Conservation (phyloP, 495 filamentous ascomycete species). For the Penicillium egyptiacum region DNA sequence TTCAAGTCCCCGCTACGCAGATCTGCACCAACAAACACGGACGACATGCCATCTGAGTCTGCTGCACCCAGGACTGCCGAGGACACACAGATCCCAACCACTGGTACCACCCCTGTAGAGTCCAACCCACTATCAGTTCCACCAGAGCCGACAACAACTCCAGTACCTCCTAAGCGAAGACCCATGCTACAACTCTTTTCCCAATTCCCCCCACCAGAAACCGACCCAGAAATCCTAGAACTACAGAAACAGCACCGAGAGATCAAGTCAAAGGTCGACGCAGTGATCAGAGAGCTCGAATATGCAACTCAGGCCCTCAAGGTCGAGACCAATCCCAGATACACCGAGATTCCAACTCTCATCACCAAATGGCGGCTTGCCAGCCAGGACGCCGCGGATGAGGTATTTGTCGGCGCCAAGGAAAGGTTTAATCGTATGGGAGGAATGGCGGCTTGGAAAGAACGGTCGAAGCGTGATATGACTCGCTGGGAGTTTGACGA, state of each 20-base stretch:
- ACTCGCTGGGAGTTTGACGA: constrained; percentile 34
- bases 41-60: constrained; percentile 9
- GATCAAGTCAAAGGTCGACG: constrained; percentile 35
- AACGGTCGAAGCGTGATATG: constrained; percentile 42
- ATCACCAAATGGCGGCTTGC: constrained; percentile 49
- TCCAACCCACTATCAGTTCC: background rate
- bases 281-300: constrained; percentile 44
- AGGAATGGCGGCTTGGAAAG: constrained; percentile 55
- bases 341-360: constrained; percentile 49
- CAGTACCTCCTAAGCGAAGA: constrained; percentile 1
- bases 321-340: constrained; percentile 42
- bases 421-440: constrained; percentile 54
- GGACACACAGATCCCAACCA: background rate
- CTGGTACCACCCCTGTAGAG: background rate
- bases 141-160: background rate
- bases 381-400: constrained; percentile 54
- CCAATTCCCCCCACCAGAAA: constrained; percentile 1
- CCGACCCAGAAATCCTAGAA: constrained; percentile 25
- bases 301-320: constrained; percentile 51
- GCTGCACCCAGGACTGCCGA: background rate
- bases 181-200: background rate
- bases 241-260: constrained; percentile 37
- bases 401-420: constrained; percentile 45
- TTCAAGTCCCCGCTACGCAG: constrained; percentile 66
- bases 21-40: constrained; percentile 18